Conservation (phyloP, 306 rosid genomes). For the Vigna reflexopilosa region DNA sequence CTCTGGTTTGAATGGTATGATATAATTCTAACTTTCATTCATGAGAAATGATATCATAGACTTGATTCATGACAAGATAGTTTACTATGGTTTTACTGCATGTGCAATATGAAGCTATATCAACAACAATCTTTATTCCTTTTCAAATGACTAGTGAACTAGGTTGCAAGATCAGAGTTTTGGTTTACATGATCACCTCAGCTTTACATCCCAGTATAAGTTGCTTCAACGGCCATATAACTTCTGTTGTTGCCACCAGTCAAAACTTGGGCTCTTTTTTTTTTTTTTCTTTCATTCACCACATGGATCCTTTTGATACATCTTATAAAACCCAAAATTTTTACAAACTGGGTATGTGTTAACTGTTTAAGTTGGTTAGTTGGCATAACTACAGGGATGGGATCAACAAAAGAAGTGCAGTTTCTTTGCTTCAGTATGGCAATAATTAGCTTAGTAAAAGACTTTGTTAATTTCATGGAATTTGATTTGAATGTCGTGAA, state of each 20-base stretch:
- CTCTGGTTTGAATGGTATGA: slow-evolving; percentile 80
- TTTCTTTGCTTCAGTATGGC: slow-evolving; percentile 19
- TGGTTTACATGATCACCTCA: slow-evolving; percentile 15
- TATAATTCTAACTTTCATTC: slow-evolving; percentile 35
- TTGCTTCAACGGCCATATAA: slow-evolving; percentile 31
- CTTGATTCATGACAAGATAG: slow-evolving; percentile 16
- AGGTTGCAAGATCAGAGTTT: slow-evolving; percentile 38
- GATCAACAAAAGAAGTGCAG: neutral
- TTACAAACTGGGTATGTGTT: neutral
- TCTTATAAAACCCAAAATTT: neutral
- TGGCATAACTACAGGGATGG: neutral
- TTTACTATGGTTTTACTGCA: slow-evolving; percentile 28
- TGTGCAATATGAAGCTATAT: slow-evolving; percentile 21
- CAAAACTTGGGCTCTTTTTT: slow-evolving; percentile 1
- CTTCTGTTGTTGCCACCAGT: neutral
- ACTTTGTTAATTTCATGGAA: neutral
- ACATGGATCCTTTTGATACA: slow-evolving; percentile 16
- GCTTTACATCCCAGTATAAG: slow-evolving; percentile 8
- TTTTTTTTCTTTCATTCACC: neutral
- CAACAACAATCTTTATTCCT: neutral
- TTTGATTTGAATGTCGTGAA: slow-evolving; percentile 16
- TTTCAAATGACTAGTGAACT: slow-evolving; percentile 22
- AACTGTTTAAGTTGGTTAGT: neutral
- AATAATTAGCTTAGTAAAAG: neutral
- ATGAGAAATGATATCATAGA: slow-evolving; percentile 31